A percentile compares a stretch with the other conserved stretches of the same genome.
Conservation (phyloP, 1,139 yeast species). For the Saccharomyces hybrid region DNA sequence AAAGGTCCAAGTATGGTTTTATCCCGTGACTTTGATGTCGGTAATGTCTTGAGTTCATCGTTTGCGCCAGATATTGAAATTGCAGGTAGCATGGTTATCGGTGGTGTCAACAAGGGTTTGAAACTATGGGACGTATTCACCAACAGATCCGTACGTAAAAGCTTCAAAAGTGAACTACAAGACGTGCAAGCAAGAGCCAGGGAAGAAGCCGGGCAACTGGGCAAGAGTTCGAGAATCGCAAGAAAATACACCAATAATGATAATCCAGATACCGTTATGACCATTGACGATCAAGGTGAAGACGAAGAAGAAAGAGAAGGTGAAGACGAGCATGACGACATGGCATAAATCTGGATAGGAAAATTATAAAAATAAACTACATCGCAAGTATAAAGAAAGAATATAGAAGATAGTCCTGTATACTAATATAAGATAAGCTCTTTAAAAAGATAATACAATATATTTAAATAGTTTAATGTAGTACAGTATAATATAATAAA, state of each 20-base stretch:
- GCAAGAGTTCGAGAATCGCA: constrained; percentile 64
- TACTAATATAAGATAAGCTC: not conserved
- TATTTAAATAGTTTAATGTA: not conserved
- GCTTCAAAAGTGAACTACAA: constrained; percentile 54
- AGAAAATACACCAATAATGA: constrained; percentile 51
- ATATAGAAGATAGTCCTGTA: constrained; percentile 11
- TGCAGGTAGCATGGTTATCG: constrained; percentile 75
- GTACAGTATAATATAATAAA: not conserved
- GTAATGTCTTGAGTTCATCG: constrained; percentile 75
- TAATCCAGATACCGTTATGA: constrained; percentile 48
- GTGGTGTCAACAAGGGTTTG: constrained; percentile 78
- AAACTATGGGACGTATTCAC: constrained; percentile 91
- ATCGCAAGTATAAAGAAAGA: not conserved
- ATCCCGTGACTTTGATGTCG: constrained; percentile 89
- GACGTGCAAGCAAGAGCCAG: constrained; percentile 50
- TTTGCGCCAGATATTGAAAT: constrained; percentile 87
- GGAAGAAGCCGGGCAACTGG: constrained; percentile 45
- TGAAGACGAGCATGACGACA: constrained; percentile 14
- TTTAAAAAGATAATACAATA: not conserved
- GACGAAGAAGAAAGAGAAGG: constrained; percentile 41
- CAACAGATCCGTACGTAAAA: constrained; percentile 66
- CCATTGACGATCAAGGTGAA: constrained; percentile 55
- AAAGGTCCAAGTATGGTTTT: constrained; percentile 81
- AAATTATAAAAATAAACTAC: constrained; percentile 10
- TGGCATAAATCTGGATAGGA: constrained; percentile 6